Base-by-base conservation (phyloP, 208 protist genomes). In the Tetramitus jugosus region DNA sequence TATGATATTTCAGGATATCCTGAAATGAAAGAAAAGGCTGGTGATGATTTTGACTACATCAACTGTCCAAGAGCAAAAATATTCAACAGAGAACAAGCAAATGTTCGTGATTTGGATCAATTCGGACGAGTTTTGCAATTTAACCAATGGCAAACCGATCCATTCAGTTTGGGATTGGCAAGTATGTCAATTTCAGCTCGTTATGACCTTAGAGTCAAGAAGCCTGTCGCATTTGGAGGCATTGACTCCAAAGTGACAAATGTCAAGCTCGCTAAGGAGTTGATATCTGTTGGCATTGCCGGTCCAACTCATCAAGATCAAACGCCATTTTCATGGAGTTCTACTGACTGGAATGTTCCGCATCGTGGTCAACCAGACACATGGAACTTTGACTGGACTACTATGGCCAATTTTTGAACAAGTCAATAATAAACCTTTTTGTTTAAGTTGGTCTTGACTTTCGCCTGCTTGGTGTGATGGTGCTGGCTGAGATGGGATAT, bases 81-180 rank as follows among this genome's bases (percentile, higher is more conserved):
- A 20, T 75, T 75, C n/a, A 45, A 6, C 14, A 75, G 68, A 40
- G 31, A 75, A 35, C 43, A 75, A 75, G 4, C 43, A 3, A 35
- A 75, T 26, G 60, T 60, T 40, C 10, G 29, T 37, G 7, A 7
- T 10, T 10, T 64, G 7, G 60, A 64, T 7, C 14, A 64, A 10
- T 35, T 56, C 10, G 43, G 40, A 42, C 3, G 29, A 7, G 26
- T 90, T 10, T 84, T 91, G 78, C 88, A 86, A 39, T 91, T 87
- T 45, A 91, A 91, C 60, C 71, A 93, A 37, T 94, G 75, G 62
- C 72, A 88, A 49, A 79, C 76, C 10, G 91, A 94, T 82, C 82
- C 82, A 29, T 61, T 90, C 13, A 85, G 87, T 37, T 26, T 68
- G 35, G 71, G 72, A 29, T 52, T 85, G 60, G 62, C 84, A 29